Conservation (phyloP, 129 eudicot genomes). For the Flaveria ramosissima region DNA sequence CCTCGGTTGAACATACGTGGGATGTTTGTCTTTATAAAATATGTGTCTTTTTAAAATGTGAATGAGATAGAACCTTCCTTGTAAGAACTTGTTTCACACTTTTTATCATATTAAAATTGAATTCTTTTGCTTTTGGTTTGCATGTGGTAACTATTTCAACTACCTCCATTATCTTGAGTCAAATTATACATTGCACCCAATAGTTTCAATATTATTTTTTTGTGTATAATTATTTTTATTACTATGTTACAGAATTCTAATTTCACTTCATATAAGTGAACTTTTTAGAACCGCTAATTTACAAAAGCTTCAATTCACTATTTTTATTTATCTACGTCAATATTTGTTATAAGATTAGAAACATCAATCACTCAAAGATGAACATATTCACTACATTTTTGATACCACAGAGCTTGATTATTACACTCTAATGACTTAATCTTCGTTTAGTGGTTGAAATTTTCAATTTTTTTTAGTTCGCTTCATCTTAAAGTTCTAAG, state of each 20-base stretch:
- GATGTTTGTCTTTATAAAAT: slow-evolving; percentile 15
- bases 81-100: slow-evolving; percentile 8
- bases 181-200: neutral
- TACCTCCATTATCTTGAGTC: slow-evolving; percentile 27
- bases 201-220: neutral
- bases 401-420: too few relatives aligned
- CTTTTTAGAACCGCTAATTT: too few relatives aligned
- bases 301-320: too few relatives aligned
- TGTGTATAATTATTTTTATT: neutral
- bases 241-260: neutral
- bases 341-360: too few relatives aligned
- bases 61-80: slow-evolving; percentile 37
- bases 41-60: slow-evolving; percentile 1
- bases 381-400: too few relatives aligned
- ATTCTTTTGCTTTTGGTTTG: slow-evolving; percentile 30
- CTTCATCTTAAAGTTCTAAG: neutral
- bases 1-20: slow-evolving; percentile 29
- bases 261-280: too few relatives aligned
- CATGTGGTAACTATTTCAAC: slow-evolving; percentile 34
- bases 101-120: slow-evolving; percentile 13
- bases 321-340: too few relatives aligned
- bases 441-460: neutral
- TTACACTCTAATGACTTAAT: too few relatives aligned
- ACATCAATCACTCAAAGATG: too few relatives aligned
- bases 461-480: neutral